Base-by-base conservation (phyloP, 352 stramenopile species). In the Globisporangium lucens region DNA sequence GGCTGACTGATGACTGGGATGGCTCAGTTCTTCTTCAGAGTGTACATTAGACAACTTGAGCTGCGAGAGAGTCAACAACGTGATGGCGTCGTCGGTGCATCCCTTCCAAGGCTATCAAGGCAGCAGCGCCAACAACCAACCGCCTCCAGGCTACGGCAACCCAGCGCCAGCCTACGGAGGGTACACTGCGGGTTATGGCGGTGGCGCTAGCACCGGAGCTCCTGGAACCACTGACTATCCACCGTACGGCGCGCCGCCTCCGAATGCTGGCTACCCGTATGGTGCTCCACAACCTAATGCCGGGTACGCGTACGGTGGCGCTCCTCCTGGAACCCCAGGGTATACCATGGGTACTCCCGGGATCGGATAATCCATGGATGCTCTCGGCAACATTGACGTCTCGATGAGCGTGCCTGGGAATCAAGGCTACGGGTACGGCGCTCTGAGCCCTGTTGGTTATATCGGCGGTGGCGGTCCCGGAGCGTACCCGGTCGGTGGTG, bases 11-110 rank as follows among this genome's bases (percentile, higher is more conserved):
- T n/a, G 10, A 43, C 9, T 43, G 5, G 36, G 1, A 17, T 13
- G 41, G 13, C 41, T 47, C 41, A 47, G 41, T n/a, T 47, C 13
- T 47, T 47, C 41, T 47, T 47, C 41, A 20, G 13, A n/a, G 41
- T n/a, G 41, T n/a, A n/a, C 41, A 47, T 47, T 47, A 47, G 41
- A 47, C 13, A 47, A 47, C 15, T 47, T 20, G 13, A n/a, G 4
- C 13, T 5, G 4, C 41, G 15, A 15, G 12, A 47, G 12, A 47
- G 27, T 29, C 27, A n/a, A 3, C 20, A 63, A 43, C 24, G 5
- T 2, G 2, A 65, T 65, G 64, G 13, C 56, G 13, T 66, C 47
- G 29, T 56, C 63, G 2, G 63, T 63, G 43, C 43, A 66, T 56
- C 55, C 63, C 24, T 58, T 57, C 13, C 55, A 63, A 46, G n/a